Conservation (phyloP, 768 basidiomycete genomes). For the Pleurotus eryngii region DNA sequence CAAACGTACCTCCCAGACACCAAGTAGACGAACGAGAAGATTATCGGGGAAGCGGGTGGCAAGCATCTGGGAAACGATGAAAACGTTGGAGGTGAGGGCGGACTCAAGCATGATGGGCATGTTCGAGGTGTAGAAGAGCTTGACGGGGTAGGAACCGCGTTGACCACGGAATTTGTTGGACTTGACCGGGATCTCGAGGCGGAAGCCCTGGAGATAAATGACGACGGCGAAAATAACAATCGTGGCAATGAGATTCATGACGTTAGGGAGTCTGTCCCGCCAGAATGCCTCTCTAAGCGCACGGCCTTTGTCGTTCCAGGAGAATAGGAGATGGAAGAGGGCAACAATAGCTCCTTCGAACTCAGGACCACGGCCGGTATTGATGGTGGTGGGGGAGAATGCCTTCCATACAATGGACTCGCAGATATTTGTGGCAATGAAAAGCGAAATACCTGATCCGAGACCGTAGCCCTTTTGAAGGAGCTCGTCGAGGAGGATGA, state of each 20-base stretch:
- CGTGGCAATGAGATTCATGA: conserved; percentile 97
- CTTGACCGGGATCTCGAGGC: conserved; percentile 98
- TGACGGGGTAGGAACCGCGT: conserved; percentile 92
- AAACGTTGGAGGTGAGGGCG: conserved; percentile 90
- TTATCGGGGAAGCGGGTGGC: conserved; percentile 88
- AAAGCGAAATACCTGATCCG: conserved; percentile 96
- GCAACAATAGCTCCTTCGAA: conserved; percentile 97
- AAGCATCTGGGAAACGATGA: conserved; percentile 96
- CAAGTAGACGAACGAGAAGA: conserved; percentile 84
- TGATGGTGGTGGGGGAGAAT: conserved; percentile 96
- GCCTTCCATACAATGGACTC: conserved; percentile 99
- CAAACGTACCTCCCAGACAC: conserved; percentile 93
- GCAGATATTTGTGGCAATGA: conserved; percentile 99
- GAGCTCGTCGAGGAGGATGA: conserved; percentile 97
- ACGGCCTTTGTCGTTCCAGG: conserved; percentile 97
- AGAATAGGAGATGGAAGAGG: conserved; percentile 96
- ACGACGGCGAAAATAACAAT: conserved; percentile 89
- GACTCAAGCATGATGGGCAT: conserved; percentile 99
- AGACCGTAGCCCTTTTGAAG: conserved; percentile 99
- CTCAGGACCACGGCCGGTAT: conserved; percentile 97
- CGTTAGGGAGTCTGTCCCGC: conserved; percentile 93
- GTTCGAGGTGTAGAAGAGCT: conserved; percentile 98
- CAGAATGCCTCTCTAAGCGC: conserved; percentile 98
- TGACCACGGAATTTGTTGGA: conserved; percentile 96
- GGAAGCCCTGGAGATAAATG: conserved; percentile 98